Base-by-base conservation (phyloP, 2,329 filamentous ascomycete genomes). In the Orbilia oligospora region DNA sequence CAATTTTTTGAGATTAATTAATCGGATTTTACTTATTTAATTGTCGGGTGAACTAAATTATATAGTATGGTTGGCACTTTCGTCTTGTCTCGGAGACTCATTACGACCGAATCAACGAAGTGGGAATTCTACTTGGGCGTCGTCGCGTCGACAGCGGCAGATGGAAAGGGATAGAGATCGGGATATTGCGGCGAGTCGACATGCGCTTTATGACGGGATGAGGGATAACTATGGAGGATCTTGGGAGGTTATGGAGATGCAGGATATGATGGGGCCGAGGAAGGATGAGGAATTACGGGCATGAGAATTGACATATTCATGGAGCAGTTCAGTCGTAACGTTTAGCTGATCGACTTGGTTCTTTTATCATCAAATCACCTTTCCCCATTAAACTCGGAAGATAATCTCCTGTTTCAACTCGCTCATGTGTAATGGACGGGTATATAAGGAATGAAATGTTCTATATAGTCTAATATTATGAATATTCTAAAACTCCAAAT, bases 401-500 rank as follows among this genome's bases (percentile, higher is more conserved):
- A n/a, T n/a, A n/a, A n/a, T n/a, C n/a, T n/a, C n/a, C n/a, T n/a
- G 27, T 30, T 30, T 30, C 27, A 30, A 30, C 3, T 30, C 27
- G n/a, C 27, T 30, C 27, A 6, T 30, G 6, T 30, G 27, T 30
- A 9, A 36, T 36, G 33, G n/a, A 44, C n/a, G n/a, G n/a, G n/a
- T n/a, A n/a, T n/a, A n/a, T n/a, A n/a, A n/a, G n/a, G n/a, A n/a
- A n/a, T n/a, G n/a, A n/a, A n/a, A n/a, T n/a, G 20, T 27, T 27
- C 24, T 8, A 53, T 56, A 22, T 12, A 16, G 12, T 41, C 16
- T 1, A 41, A 16, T 9, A 9, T 41, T 41, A 5, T 58, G 14
- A 20, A 10, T 58, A n/a, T 80, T 30, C 83, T 20, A 93, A 82
- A 97, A 97, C 65, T 96, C 92, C 63, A 97, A 88, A 80, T 92